These are phyloP conservation scores for Aspergillus diversus DNA, from an alignment of 495 filamentous ascomycete species.

Conservation along the genomic window DNA sequence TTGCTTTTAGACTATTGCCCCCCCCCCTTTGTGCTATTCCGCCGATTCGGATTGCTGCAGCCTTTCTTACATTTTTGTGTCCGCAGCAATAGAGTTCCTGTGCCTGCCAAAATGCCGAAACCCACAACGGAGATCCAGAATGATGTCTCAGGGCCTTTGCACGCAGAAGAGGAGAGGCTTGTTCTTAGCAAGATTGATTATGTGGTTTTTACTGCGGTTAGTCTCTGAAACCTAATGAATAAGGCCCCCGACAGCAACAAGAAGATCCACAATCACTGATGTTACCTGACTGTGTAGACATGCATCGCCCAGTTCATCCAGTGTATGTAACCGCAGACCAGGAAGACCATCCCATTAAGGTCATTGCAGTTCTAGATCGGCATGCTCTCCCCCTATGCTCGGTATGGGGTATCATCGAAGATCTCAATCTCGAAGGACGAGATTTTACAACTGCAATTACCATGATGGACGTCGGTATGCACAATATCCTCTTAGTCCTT, in stretches of 20 bases:
- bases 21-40: too few relatives aligned
- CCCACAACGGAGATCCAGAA: background rate
- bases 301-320: conserved; percentile 1
- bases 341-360: background rate
- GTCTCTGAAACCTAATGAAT: background rate
- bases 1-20: too few relatives aligned
- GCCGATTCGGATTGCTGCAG: too few relatives aligned
- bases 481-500: background rate
- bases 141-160: background rate
- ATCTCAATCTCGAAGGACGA: background rate
- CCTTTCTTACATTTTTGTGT: too few relatives aligned
- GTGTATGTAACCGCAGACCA: background rate
- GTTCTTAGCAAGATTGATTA: background rate
- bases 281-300: background rate
- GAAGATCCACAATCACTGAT: too few relatives aligned
- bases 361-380: background rate
- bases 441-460: background rate
- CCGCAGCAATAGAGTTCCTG: too few relatives aligned
- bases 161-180: background rate
- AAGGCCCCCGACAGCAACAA: background rate
- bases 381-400: background rate
- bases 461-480: background rate
- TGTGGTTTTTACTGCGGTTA: background rate
- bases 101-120: too few relatives aligned
- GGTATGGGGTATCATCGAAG: conserved; percentile 6